Percentiles rank a stretch among this genome's conserved stretches.
phyloP scores from a whole-genome alignment of 75 land plant species.

The Gnetum montanum region DNA sequence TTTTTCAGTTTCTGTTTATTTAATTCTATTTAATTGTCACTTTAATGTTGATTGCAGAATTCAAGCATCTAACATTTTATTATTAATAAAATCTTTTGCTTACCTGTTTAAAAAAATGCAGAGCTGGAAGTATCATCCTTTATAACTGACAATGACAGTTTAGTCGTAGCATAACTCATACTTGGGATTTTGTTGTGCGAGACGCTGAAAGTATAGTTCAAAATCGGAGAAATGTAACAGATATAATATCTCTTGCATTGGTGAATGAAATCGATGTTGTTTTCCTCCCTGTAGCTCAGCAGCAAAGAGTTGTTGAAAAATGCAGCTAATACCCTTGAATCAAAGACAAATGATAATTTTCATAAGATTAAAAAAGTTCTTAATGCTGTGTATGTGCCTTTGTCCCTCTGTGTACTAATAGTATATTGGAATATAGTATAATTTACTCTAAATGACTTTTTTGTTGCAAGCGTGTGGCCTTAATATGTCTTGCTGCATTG shows the following conservation, averaged over 20 bases:
- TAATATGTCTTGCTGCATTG: constrained; percentile 60
- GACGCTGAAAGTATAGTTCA: constrained; percentile 49
- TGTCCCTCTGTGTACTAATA: not conserved
- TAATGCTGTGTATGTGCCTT: constrained; percentile 49
- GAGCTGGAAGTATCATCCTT: constrained; percentile 56
- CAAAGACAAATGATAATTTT: constrained; percentile 37
- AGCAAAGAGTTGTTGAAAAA: constrained; percentile 41
- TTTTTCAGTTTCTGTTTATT: too few relatives aligned
- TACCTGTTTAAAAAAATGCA: constrained; percentile 18
- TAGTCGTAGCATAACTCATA: constrained; percentile 34
- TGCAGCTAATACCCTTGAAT: constrained; percentile 37
- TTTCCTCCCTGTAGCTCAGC: constrained; percentile 34
- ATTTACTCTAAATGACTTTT: not conserved
- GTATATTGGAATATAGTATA: not conserved
- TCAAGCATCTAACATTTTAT: not conserved
- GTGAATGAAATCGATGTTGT: constrained; percentile 27
- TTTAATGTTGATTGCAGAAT: too few relatives aligned
- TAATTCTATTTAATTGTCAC: too few relatives aligned
- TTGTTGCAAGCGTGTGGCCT: constrained; percentile 50
- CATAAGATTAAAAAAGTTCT: constrained; percentile 28
- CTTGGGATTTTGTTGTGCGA: constrained; percentile 49
- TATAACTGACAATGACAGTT: constrained; percentile 52
- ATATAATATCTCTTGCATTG: constrained; percentile 32
- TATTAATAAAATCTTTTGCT: not conserved
- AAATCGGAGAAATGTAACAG: constrained; percentile 42